Percentiles rank a stretch among this genome's conserved stretches.
These are phyloP conservation scores for Platismatia glauca DNA, from an alignment of 495 filamentous ascomycete species.

Conservation along the genomic window DNA sequence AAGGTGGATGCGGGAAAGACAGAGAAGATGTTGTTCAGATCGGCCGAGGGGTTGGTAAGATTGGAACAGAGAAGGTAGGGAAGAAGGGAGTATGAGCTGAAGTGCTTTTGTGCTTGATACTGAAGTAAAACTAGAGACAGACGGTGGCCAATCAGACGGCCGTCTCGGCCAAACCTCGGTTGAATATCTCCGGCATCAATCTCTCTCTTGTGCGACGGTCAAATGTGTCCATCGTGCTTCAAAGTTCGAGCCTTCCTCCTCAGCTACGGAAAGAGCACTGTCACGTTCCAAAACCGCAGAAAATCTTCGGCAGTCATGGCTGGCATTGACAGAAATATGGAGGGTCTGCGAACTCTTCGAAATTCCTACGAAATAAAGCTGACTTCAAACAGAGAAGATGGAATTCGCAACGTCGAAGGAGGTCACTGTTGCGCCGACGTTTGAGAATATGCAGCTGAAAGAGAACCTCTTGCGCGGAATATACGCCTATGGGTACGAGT, in stretches of 20 bases:
- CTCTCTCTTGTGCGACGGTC: too few relatives aligned
- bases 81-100: too few relatives aligned
- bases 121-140: background rate
- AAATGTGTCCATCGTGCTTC: too few relatives aligned
- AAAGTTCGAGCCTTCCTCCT: background rate
- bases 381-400: constrained; percentile 60
- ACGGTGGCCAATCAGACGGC: constrained; percentile 11
- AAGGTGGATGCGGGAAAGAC: background rate
- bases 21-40: too few relatives aligned
- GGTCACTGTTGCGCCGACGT: constrained; percentile 73
- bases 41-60: too few relatives aligned
- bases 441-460: constrained; percentile 79
- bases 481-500: constrained; percentile 98
- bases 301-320: constrained; percentile 51
- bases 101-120: background rate
- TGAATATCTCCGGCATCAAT: background rate
- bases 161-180: constrained; percentile 3
- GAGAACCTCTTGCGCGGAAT: constrained; percentile 94
- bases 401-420: constrained; percentile 98
- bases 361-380: constrained; percentile 19
- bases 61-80: too few relatives aligned
- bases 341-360: constrained; percentile 41
- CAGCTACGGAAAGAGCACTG: background rate
- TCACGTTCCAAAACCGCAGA: background rate
- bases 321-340: constrained; percentile 84